Evolutionary conservation across 306 rosid species (phyloP).

Genomic region (Crotalaria pallida): DNA sequence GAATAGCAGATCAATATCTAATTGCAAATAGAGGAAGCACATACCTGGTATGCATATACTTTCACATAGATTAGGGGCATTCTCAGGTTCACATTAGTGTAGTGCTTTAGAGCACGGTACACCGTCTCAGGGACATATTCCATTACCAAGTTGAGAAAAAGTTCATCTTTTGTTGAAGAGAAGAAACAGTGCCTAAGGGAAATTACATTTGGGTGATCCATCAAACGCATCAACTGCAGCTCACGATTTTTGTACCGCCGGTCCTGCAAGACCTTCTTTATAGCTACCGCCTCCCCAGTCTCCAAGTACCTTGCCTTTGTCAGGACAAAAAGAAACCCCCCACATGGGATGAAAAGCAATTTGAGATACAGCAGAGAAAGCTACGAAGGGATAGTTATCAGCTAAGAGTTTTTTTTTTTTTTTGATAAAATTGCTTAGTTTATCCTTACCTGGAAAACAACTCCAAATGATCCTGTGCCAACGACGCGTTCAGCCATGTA

Average conservation of each 20-base stretch:
- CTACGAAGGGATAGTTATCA: not conserved
- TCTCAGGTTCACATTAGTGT: constrained; percentile 73
- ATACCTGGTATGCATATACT: constrained; percentile 90
- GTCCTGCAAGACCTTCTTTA: constrained; percentile 93
- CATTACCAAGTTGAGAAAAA: constrained; percentile 87
- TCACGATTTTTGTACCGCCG: constrained; percentile 89
- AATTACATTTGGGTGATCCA: constrained; percentile 92
- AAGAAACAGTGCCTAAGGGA: constrained; percentile 83
- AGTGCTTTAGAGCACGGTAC: constrained; percentile 75
- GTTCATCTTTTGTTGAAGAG: constrained; percentile 84
- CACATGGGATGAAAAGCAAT: not conserved
- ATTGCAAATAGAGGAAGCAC: constrained; percentile 14
- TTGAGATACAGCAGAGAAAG: constrained; percentile 25
- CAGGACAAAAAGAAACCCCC: not conserved
- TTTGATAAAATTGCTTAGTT: constrained; percentile 22
- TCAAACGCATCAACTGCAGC: constrained; percentile 87
- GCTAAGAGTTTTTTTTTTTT: not conserved
- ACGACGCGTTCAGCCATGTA: constrained; percentile 98
- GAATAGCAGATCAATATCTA: not conserved
- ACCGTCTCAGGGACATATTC: constrained; percentile 92
- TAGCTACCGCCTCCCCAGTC: constrained; percentile 80
- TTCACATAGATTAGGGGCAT: constrained; percentile 92
- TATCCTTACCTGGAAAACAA: constrained; percentile 79
- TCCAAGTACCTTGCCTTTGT: constrained; percentile 89
- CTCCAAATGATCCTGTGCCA: constrained; percentile 94